Evolutionary conservation across 2,329 filamentous ascomycete species (phyloP).

Genomic region (Metarhizium album): DNA sequence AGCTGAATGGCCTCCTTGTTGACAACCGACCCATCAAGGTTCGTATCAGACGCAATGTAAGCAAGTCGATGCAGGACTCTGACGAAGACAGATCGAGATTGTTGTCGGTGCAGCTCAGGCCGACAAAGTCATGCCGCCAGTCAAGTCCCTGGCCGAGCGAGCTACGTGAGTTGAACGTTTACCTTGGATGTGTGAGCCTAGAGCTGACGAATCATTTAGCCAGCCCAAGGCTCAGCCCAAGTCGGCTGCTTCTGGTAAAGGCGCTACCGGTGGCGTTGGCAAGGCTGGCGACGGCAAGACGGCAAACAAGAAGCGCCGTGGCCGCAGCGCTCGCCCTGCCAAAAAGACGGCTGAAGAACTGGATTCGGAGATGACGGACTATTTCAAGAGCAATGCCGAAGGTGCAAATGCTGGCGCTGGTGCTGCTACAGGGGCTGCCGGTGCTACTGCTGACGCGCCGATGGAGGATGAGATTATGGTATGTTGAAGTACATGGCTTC

Average conservation of each 20-base stretch:
- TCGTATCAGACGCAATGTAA: background rate
- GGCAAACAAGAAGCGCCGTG: conserved; percentile 42
- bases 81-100: conserved; percentile 65
- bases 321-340: conserved; percentile 52
- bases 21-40: conserved; percentile 89
- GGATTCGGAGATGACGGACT: conserved; percentile 95
- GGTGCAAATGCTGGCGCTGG: conserved; percentile 36
- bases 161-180: conserved; percentile 44
- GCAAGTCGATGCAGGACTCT: background rate
- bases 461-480: conserved; percentile 57
- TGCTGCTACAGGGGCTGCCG: conserved; percentile 32
- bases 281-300: conserved; percentile 33
- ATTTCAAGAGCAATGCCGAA: conserved; percentile 53
- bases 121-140: conserved; percentile 52
- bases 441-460: conserved; percentile 41
- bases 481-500: conserved; percentile 8
- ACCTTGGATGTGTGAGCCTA: background rate
- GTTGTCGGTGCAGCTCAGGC: conserved; percentile 69
- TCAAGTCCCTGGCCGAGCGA: conserved; percentile 71
- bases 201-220: conserved; percentile 11
- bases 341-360: conserved; percentile 93
- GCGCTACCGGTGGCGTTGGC: conserved; percentile 15
- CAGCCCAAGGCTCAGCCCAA: conserved; percentile 51
- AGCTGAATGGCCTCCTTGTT: conserved; percentile 80
- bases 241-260: conserved; percentile 67